Evolutionary conservation across 2,329 filamentous ascomycete genomes (phyloP).

Genomic region (Triangularia verruculosa): DNA sequence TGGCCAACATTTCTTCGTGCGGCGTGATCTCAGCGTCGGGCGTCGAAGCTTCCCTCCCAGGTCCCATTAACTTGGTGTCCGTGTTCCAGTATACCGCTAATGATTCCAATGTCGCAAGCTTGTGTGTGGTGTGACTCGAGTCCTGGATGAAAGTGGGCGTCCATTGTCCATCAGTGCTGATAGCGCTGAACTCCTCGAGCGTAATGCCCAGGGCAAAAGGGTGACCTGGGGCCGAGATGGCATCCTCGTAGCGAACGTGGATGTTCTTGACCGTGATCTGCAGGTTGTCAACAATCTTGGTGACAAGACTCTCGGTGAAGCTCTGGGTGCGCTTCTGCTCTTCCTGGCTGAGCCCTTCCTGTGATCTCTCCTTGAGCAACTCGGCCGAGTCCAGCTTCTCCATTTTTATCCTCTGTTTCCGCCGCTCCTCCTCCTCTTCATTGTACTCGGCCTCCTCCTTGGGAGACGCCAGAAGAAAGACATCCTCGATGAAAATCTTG

Average conservation of each 20-base stretch:
- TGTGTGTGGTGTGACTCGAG: constrained; percentile 78
- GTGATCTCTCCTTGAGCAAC: constrained; percentile 83
- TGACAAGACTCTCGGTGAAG: constrained; percentile 91
- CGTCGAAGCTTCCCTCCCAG: constrained; percentile 69
- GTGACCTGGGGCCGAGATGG: constrained; percentile 89
- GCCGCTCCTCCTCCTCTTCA: constrained; percentile 82
- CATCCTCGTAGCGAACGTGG: constrained; percentile 96
- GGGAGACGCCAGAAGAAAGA: constrained; percentile 90
- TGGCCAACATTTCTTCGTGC: constrained; percentile 73
- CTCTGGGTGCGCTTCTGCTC: constrained; percentile 98
- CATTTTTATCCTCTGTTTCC: constrained; percentile 92
- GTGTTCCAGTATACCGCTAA: constrained; percentile 98
- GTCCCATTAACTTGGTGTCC: constrained; percentile 78
- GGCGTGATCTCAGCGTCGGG: constrained; percentile 59
- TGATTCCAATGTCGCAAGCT: constrained; percentile 85
- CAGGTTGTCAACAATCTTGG: constrained; percentile 96
- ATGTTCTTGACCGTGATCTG: constrained; percentile 98
- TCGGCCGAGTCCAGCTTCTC: constrained; percentile 97
- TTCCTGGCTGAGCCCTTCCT: constrained; percentile 90
- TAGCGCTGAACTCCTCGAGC: constrained; percentile 91
- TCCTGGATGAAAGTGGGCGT: constrained; percentile 94
- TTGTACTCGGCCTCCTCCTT: constrained; percentile 95
- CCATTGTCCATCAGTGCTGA: constrained; percentile 95
- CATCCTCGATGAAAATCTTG: constrained; percentile 93
- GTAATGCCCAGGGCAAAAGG: constrained; percentile 92